Percentiles rank a stretch among this genome's conserved stretches.
Conservation (phyloP, 164 flowering plant genomes). For the Tetracentron sinense region DNA sequence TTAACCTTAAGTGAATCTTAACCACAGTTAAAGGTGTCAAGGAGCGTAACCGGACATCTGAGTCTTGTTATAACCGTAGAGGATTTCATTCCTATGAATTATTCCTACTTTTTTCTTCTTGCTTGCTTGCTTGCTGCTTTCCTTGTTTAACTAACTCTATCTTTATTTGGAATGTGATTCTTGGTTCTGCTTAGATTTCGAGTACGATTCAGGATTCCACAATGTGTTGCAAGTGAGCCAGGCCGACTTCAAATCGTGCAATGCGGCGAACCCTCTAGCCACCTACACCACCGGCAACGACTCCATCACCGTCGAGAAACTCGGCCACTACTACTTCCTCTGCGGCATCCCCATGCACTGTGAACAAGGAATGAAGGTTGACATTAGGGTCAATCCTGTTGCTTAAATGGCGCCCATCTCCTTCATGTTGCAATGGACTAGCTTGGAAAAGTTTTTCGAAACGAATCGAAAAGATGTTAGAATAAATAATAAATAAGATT, state of each 20-base stretch:
- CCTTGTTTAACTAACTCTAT: no score
- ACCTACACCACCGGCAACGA: slow-evolving; percentile 39
- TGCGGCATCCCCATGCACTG: slow-evolving; percentile 47
- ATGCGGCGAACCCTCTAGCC: slow-evolving; percentile 23
- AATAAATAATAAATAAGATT: no score
- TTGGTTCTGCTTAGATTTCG: slow-evolving; percentile 23
- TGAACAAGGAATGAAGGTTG: slow-evolving; percentile 42
- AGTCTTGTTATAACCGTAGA: no score
- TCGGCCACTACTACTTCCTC: slow-evolving; percentile 35
- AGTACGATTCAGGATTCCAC: slow-evolving; percentile 32
- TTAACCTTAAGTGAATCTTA: no score
- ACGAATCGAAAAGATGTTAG: no score
- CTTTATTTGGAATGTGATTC: background rate
- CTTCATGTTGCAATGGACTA: no score
- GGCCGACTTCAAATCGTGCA: slow-evolving; percentile 26
- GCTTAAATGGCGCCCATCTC: background rate
- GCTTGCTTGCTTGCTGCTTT: no score
- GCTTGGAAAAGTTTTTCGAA: no score
- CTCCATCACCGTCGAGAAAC: slow-evolving; percentile 23
- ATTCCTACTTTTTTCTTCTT: background rate
- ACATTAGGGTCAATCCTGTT: slow-evolving; percentile 27
- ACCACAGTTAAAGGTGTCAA: no score
- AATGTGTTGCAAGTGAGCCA: slow-evolving; percentile 40
- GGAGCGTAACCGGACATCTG: no score
- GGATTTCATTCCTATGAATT: no score